Evolutionary conservation across 2,329 filamentous ascomycete species (phyloP), one percentile per base, ranked within the genome.

Genomic region (Gaeumannomyces tritici): DNA sequence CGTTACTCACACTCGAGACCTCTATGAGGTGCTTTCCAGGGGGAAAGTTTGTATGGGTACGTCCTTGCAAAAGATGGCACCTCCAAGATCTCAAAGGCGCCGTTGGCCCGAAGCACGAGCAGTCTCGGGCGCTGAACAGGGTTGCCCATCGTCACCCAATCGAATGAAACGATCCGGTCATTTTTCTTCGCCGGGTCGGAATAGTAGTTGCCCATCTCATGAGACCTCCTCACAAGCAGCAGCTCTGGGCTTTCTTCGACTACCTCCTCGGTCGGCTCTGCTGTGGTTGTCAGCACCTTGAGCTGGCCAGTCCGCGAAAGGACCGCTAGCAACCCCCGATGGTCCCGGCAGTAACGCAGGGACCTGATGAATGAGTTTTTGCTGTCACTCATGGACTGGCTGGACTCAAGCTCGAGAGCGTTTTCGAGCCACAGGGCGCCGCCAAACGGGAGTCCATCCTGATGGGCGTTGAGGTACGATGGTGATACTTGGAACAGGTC

Each of bases 131-230:
- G 80, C 59, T 86, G 69, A 18, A 79, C 78, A 4, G 83, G 76
- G 4, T 82, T 83, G 13, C 80, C 77, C 58, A 87, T 75, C 4
- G 83, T 87, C 12, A 88, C 75, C 85, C 86, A 89, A 69, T 89
- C 86, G 70, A 88, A 88, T 0, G 85, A 88, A 9, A 88, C 83
- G 35, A 88, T 86, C 26, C 83, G 80, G 62, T 87, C 83, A 66
- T 81, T 79, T 70, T 82, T 81, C 66, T 79, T 76, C 35, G 76
- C 75, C 35, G 76, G 73, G 60, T 83, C 81, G 29, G 77, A 74
- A 66, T 82, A 86, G 24, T 80, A 78, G 59, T 84, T 80, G 66
- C 88, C 84, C 74, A 88, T 80, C 68, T 87, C 84, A 66, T 84
- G 79, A 1, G 85, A 87, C 63, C 77, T 82, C 57, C 80, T 77